phyloP scores from a whole-genome alignment of 2,329 filamentous ascomycete species.

The Ophiognomonia clavigignenti-juglandacearum region DNA sequence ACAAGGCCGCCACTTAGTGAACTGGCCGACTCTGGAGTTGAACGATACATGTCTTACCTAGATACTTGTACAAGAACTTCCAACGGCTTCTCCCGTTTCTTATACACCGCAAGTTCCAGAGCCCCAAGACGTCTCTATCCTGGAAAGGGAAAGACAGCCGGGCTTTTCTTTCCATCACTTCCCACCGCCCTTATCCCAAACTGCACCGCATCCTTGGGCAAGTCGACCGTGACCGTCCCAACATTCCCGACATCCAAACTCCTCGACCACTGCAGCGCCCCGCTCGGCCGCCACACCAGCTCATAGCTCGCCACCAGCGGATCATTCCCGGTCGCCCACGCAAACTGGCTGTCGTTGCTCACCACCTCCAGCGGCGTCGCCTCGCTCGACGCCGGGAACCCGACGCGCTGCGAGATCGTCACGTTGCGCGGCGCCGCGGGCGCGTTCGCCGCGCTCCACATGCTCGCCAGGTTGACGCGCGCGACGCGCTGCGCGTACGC shows the following conservation, averaged over 20 bases:
- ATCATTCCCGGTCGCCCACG: conserved; percentile 35
- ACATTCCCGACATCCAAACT: conserved; percentile 43
- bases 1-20: too few species aligned
- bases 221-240: conserved; percentile 36
- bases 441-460: conserved; percentile 49
- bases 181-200: conserved; percentile 51
- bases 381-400: conserved; percentile 9
- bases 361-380: conserved; percentile 34
- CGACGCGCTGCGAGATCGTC: conserved; percentile 19
- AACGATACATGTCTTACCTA: too few species aligned
- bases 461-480: conserved; percentile 47
- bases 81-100: too few species aligned
- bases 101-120: too few species aligned
- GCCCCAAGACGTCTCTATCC: too few species aligned
- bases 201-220: conserved; percentile 54
- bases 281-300: conserved; percentile 49
- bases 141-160: conserved; percentile 16
- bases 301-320: conserved; percentile 43
- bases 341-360: conserved; percentile 44
- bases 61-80: too few species aligned
- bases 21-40: too few species aligned
- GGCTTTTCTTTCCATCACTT: conserved; percentile 43
- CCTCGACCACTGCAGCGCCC: conserved; percentile 45
- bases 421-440: conserved; percentile 47
- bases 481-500: conserved; percentile 49